Conservation (phyloP, 768 basidiomycete species). For the Boletus rubropictus region DNA sequence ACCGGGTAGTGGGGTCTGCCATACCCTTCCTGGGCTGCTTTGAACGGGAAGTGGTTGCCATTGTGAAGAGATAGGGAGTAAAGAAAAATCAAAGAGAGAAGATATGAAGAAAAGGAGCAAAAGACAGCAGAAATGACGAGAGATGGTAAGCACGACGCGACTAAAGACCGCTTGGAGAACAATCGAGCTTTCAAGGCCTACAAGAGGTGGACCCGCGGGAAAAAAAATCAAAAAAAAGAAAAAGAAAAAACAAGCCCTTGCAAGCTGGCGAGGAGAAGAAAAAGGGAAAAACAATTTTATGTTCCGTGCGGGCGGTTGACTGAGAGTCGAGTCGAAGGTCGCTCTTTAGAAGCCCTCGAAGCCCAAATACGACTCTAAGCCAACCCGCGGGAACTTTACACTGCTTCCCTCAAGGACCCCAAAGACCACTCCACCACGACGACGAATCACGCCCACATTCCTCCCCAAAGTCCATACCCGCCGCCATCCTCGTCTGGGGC, state of each 20-base stretch:
- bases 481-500: background rate
- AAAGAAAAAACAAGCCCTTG: constrained; percentile 16
- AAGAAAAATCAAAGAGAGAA: constrained; percentile 29
- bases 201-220: constrained; percentile 17
- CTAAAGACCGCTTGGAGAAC: constrained; percentile 21
- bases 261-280: constrained; percentile 23
- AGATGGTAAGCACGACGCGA: constrained; percentile 35
- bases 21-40: constrained; percentile 61
- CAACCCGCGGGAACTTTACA: constrained; percentile 30
- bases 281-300: constrained; percentile 26
- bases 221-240: no score
- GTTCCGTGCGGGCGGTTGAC: constrained; percentile 27
- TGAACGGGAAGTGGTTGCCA: constrained; percentile 60
- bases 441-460: background rate
- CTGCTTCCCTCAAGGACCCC: constrained; percentile 24
- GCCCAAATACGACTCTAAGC: constrained; percentile 20
- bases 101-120: constrained; percentile 21
- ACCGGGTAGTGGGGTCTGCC: constrained; percentile 48
- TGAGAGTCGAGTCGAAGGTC: constrained; percentile 28
- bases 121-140: constrained; percentile 32
- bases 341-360: constrained; percentile 26
- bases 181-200: constrained; percentile 14
- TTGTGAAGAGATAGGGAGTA: constrained; percentile 28
- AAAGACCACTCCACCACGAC: constrained; percentile 6
- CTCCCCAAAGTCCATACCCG: background rate